Evolutionary conservation across 1,139 yeast species (phyloP).

Genomic region (Magnusiomyces starmeri): DNA sequence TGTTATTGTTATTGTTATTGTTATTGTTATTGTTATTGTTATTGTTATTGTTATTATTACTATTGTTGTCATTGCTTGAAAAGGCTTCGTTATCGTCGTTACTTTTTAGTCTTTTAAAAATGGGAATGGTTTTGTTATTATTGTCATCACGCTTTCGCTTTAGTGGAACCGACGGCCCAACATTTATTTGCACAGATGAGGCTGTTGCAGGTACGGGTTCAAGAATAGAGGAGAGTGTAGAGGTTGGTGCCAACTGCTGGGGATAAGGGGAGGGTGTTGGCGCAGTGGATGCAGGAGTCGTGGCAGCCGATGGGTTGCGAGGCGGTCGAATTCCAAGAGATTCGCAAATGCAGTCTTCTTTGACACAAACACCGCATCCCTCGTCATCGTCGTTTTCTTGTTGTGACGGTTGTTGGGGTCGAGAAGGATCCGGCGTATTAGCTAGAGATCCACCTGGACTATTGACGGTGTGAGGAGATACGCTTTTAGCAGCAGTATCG

Average conservation of each 20-base stretch:
- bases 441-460: background rate
- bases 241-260: background rate
- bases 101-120: conserved; percentile 2
- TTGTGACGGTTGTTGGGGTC: background rate
- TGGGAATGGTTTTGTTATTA: background rate
- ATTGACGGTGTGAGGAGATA: background rate
- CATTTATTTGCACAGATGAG: background rate
- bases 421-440: too few species aligned
- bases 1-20: too few species aligned
- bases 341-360: conserved; percentile 67
- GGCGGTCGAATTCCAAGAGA: conserved; percentile 40
- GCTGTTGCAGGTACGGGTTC: conserved; percentile 6
- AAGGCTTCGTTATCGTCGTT: conserved; percentile 7
- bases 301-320: background rate
- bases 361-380: conserved; percentile 60
- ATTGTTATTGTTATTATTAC: conserved; percentile 8
- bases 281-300: background rate
- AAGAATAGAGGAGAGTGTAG: background rate
- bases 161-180: conserved; percentile 6
- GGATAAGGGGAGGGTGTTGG: background rate
- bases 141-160: conserved; percentile 1
- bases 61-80: conserved; percentile 3
- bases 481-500: background rate
- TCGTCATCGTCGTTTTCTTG: conserved; percentile 22
- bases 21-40: background rate